Conservation (phyloP, 2,329 filamentous ascomycete species). For the Endocalyx cinctus region DNA sequence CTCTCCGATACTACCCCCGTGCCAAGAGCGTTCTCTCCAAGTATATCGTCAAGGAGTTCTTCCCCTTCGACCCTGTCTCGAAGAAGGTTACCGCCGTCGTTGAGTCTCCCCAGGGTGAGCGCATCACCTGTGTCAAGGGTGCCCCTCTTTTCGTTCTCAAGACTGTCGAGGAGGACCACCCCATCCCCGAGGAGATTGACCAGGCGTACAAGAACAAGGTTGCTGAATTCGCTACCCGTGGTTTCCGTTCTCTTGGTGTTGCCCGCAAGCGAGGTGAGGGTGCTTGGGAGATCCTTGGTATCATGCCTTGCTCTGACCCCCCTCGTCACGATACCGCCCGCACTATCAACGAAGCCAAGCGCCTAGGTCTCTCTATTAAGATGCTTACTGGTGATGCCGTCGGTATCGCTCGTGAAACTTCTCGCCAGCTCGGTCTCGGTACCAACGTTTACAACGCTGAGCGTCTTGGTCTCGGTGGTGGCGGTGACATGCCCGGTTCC, state of each 20-base stretch:
- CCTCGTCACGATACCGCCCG: constrained; percentile 86
- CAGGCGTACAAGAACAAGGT: constrained; percentile 89
- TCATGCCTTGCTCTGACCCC: constrained; percentile 91
- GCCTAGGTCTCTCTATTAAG: constrained; percentile 84
- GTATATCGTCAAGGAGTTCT: constrained; percentile 81
- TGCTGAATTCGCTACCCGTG: constrained; percentile 84
- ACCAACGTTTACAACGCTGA: constrained; percentile 94
- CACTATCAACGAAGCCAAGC: constrained; percentile 86
- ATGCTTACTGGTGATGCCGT: constrained; percentile 95
- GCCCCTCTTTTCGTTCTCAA: constrained; percentile 83
- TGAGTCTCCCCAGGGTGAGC: constrained; percentile 76
- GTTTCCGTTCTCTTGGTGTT: constrained; percentile 91
- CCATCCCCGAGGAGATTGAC: constrained; percentile 71
- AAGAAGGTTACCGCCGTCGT: constrained; percentile 88
- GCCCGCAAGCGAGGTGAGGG: constrained; percentile 80
- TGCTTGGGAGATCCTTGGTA: constrained; percentile 87
- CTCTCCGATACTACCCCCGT: constrained; percentile 74
- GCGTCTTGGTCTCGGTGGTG: constrained; percentile 82
- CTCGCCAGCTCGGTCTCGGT: constrained; percentile 83
- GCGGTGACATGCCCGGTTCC: constrained; percentile 88
- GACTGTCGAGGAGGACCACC: constrained; percentile 81
- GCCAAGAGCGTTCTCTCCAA: constrained; percentile 77
- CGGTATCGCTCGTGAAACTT: constrained; percentile 88
- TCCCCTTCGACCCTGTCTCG: constrained; percentile 86
- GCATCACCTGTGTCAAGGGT: constrained; percentile 86